These are phyloP conservation scores for Tritrichomonas musculus DNA, from an alignment of 208 protist genomes.

Conservation along the genomic window DNA sequence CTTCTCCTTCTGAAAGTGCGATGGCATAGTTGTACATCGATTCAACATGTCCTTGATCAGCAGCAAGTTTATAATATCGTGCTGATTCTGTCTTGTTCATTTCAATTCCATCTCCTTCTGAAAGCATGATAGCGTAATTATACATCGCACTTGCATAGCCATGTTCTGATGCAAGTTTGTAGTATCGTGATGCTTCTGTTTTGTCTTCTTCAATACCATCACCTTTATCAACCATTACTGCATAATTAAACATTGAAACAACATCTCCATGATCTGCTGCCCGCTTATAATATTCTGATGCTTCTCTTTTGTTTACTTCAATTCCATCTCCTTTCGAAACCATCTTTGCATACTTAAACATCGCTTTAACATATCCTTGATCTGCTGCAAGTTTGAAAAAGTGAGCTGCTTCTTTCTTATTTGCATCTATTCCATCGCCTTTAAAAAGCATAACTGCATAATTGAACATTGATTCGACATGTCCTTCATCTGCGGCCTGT, in stretches of 20 bases:
- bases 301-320: not conserved
- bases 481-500: not conserved
- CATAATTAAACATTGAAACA: not conserved
- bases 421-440: not conserved
- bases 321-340: not conserved
- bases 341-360: not conserved
- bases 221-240: not conserved
- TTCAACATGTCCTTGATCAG: no score
- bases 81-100: no score
- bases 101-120: no score
- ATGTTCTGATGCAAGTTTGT: no score
- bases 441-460: not conserved
- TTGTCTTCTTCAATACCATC: no score
- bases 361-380: not conserved
- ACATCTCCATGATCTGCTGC: not conserved
- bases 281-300: not conserved
- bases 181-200: no score
- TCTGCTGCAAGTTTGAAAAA: not conserved
- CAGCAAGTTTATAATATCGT: no score
- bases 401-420: not conserved
- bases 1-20: no score
- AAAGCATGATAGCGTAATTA: no score
- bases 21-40: no score
- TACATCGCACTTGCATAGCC: no score
- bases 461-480: not conserved